Base-by-base conservation (phyloP, 495 filamentous ascomycete genomes). In the Talaromyces ruber region DNA sequence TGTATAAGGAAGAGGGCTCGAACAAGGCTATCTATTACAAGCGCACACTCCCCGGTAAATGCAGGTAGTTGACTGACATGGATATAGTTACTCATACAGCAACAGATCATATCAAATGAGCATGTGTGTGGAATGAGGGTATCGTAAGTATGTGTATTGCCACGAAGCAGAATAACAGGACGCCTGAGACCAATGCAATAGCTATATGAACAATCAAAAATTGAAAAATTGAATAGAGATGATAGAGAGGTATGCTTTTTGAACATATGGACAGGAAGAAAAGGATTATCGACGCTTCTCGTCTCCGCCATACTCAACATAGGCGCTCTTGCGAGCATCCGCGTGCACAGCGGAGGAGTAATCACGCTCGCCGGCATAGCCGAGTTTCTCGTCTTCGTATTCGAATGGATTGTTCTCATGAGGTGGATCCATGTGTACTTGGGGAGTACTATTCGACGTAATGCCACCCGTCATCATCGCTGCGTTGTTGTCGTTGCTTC, bases 361-460 rank as follows among this genome's bases (percentile, higher is more conserved):
- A 30, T 68, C 67, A 55, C 79, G 70, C 61, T 77, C 66, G 1
- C 79, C 79, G 3, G 75, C 79, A 63, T 77, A 81, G 4, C 78
- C 78, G 39, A 77, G 6, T 61, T 82, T 82, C 66, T 79, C 73
- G 63, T 79, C 70, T 14, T 68, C 65, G 58, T 68, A 76, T 18
- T 64, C 61, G 1, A 63, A 53, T 32, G 26, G 29, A 60, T 29
- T 22, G n/a, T 34, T 11, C 26, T 57, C 54, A 22, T 57, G 50
- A 22, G 9, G 50, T 0, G 43, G n/a, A 22, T 47, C 43, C 6
- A 47, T 18, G 2, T 18, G 43, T 47, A 47, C 43, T 14, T 43
- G 18, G 55, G 14, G 16, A 39, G 34, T 4, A 16, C 14, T 12
- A 39, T 39, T 39, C 14, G 30, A 34, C 30, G 34, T 4, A 9